Base-by-base conservation (phyloP, 495 filamentous ascomycete species). In the Astrothelium macrocarpum region DNA sequence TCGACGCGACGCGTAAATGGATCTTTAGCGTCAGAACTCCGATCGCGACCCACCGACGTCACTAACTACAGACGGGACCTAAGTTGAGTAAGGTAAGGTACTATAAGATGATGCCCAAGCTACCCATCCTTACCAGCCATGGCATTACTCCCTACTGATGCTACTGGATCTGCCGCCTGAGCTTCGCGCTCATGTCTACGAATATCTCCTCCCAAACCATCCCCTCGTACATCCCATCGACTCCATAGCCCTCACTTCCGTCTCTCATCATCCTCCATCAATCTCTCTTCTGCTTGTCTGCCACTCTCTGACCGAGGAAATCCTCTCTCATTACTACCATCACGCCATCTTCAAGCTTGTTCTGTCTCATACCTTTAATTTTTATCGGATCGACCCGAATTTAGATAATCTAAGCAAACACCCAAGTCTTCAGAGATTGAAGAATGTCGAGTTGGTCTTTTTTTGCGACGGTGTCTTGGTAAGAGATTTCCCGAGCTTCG, bases 301-400 rank as follows among this genome's bases (percentile, higher is more conserved):
- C 61, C 62, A 26, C 4, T 20, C 32, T 10, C 26, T 70, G 53
- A 67, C 68, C 18, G 32, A 62, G 18, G 68, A 70, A 32, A 2
- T 70, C 45, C 60, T 67, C 36, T 60, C 46, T 32, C 59, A 67
- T 61, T 70, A 60, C 61, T 70, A 67, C 61, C 16, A 60, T 36
- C 46, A 63, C 56, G 59, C 62, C 10, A 70, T 61, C 42, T 67
- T 63, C 59, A 70, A 67, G 36, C 65, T 70, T 26, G 65, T 70
- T 59, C 65, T 70, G 60, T 60, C 49, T 59, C 68, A 70, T 49
- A 63, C 68, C 53, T 70, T 70, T 62, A 70, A 70, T 31, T 70
- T 70, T 61, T 70, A 67, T 46, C 68, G 68, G 31, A 39, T 65
- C 32, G 68, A 70, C 59, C 68, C 68, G 11, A 20, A 67, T 36